Base-by-base conservation (phyloP, 306 rosid species). In the Lupinus albus region DNA sequence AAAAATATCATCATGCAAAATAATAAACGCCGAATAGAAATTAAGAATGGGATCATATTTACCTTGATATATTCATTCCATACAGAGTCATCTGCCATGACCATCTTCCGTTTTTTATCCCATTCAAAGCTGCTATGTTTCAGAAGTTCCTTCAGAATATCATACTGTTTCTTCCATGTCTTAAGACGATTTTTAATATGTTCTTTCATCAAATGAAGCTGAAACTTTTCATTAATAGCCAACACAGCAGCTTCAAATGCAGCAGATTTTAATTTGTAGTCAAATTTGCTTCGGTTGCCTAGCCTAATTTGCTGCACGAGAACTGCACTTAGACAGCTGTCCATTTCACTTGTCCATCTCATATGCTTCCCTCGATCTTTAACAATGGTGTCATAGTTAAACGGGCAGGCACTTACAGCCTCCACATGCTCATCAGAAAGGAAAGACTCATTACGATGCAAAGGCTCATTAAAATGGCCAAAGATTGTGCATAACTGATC, bases 291-390 rank as follows among this genome's bases (percentile, higher is more conserved):
- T 76, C 78, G 74, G 61, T 84, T 76, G 42, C 89, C 84, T 32
- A 66, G 77, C 64, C 55, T 79, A 61, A 81, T 74, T 61, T 79
- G 89, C 68, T 84, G 73, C 63, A 76, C 77, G 9, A 84, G 86
- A 56, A 61, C 67, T 69, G 64, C 79, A 70, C 75, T 73, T 7
- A 81, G 64, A 49, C 84, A 84, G 41, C 64, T 18, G 35, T 84
- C 89, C 86, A 84, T 84, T 71, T 79, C 89, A 70, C 72, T 73
- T 61, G 84, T 79, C 89, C 89, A 84, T 76, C 79, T 79, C 30
- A 76, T 41, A 33, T 69, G 45, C 78, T 64, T 78, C 35, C 72
- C 79, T 73, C 54, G 74, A 71, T 75, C 78, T 71, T 73, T 76
- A 67, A 60, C 58, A 69, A 41, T 57, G 50, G 47, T 51, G 63